Base-by-base conservation (phyloP, 2,329 filamentous ascomycete genomes). In the Scopulariopsis brevicaulis region DNA sequence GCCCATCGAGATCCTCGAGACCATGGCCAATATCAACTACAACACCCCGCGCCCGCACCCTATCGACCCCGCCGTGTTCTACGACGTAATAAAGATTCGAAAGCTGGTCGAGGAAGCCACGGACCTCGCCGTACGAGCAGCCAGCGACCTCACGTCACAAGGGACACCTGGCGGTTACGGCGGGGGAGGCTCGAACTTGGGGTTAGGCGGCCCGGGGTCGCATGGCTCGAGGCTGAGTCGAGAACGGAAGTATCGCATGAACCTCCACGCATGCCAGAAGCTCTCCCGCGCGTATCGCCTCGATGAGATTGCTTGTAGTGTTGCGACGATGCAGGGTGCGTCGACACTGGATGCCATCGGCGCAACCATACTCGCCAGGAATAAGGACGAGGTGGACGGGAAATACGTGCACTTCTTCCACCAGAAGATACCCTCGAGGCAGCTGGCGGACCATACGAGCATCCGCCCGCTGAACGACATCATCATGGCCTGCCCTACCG, bases 361-460 rank as follows among this genome's bases (percentile, higher is more conserved):
- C 2, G 77, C 80, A 6, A 75, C 87, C 61, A 89, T 95, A 35
- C 72, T 94, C 61, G 83, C 88, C 68, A 78, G 88, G 60, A 85
- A 82, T 60, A 77, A 82, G n/a, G 69, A 77, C 55, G 84, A 91
- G 65, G 71, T 77, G 51, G 87, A 94, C 65, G 90, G 89, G 32
- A 87, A 86, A 69, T 94, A 94, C 67, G 90, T 94, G n/a, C 87
- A 94, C 68, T 94, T 93, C 73, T 95, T 95, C 70, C 89, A 93
- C 71, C 89, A 95, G 71, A 94, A 93, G 79, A 92, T 94, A 28
- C 87, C 89, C 1, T 87, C 84, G 48, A 76, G 86, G 50, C 84
- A 87, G 67, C 74, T 94, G 68, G 86, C 84, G 40, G 82, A 89
- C 65, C 85, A 80, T 64, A 92, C 88, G 10, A 85, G 82, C 61